Conservation (phyloP, 768 basidiomycete genomes). For the Pulveroboletus frians region DNA sequence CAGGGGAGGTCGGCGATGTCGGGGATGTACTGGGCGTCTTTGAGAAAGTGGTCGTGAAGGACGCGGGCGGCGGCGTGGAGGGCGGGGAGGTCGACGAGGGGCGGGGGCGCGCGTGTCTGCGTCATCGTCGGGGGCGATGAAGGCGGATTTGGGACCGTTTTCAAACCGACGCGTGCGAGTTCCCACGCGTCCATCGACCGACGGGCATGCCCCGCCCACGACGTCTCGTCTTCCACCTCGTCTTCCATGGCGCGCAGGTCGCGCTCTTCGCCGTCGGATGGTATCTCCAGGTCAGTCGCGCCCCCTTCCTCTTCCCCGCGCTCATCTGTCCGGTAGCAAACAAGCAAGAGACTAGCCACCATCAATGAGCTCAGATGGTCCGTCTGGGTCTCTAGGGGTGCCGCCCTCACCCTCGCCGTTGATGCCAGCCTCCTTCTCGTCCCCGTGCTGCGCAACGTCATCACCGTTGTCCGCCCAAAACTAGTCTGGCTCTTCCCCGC, state of each 20-base stretch:
- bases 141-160: background rate
- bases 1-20: slow-evolving; percentile 70
- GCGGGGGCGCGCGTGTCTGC: slow-evolving; percentile 15
- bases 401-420: slow-evolving; percentile 84
- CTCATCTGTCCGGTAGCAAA: slow-evolving; percentile 38
- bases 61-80: slow-evolving; percentile 64
- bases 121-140: slow-evolving; percentile 11
- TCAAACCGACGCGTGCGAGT: background rate
- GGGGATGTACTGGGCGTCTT: slow-evolving; percentile 70
- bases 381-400: slow-evolving; percentile 88
- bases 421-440: slow-evolving; percentile 83
- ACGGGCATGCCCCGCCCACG: slow-evolving; percentile 49
- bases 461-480: slow-evolving; percentile 77
- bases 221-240: slow-evolving; percentile 65
- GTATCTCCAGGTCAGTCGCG: slow-evolving; percentile 60
- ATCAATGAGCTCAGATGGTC: slow-evolving; percentile 79
- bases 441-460: slow-evolving; percentile 85
- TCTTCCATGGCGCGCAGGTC: slow-evolving; percentile 79
- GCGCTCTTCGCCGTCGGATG: slow-evolving; percentile 82
- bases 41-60: slow-evolving; percentile 61
- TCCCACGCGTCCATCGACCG: slow-evolving; percentile 1
- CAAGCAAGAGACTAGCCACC: slow-evolving; percentile 58
- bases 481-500: slow-evolving; percentile 82
- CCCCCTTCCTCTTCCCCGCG: background rate
- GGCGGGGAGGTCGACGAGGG: slow-evolving; percentile 52